Base-by-base conservation (phyloP, 2,329 filamentous ascomycete genomes). In the Trichoderma citrinoviride region DNA sequence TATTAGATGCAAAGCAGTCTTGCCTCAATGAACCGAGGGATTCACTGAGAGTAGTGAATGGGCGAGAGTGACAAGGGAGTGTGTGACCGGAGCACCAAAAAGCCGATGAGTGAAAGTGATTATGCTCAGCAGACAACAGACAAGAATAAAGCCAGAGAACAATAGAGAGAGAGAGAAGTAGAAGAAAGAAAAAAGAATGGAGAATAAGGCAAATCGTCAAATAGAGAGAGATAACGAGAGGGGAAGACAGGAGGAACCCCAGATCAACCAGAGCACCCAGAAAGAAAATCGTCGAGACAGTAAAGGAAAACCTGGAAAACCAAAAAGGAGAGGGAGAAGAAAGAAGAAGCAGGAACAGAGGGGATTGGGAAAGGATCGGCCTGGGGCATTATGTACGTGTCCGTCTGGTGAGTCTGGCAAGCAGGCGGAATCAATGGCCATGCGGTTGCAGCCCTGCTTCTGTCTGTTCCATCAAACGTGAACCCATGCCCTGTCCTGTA, bases 321-420 rank as follows among this genome's bases (percentile, higher is more conserved):
- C 64, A 55, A 64, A 64, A 54, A 50, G 29, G 46, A 63, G 54
- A 66, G 40, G 25, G 61, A 61, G 50, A 46, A 49, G 54, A 60
- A 46, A 64, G 53, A 63, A 63, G 29, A 41, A 58, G 54, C 33
- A 37, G 33, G 10, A 37, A 14, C 2, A 14, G 7, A 37, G 33
- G 44, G 33, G 37, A 61, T 63, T 65, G 47, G 64, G 50, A 67
- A 67, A 60, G 60, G 66, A 68, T 68, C 67, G 67, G 19, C 67
- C 63, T 40, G 33, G 33, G 21, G 58, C 17, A 66, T 66, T 66
- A 54, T 57, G 58, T 66, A n/a, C 47, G 29, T 33, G 29, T 4
- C 33, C 10, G 33, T 37, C 33, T 37, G 33, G 33, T 14, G 3
- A 37, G 14, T 8, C 33, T 37, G 10, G 33, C 33, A 14, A 37